A percentile compares a stretch with the other conserved stretches of the same genome.
phyloP scores from a whole-genome alignment of 1,284 basidiomycete genomes.

The Apiotrichum montevideense region DNA sequence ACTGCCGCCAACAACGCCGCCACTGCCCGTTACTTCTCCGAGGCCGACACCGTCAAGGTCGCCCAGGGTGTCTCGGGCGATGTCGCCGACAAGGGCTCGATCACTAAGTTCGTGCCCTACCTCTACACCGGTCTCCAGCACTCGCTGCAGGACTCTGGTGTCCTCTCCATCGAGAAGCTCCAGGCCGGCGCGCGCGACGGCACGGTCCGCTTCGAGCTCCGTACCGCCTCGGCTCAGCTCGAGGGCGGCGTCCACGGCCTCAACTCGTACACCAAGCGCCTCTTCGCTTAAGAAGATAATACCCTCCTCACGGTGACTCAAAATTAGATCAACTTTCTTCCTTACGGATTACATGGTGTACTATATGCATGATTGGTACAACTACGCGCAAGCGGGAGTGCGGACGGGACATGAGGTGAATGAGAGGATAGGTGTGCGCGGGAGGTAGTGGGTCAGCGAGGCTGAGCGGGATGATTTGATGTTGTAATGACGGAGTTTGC shows the following conservation, averaged over 20 bases:
- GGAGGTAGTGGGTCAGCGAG: no score
- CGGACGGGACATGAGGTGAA: no score
- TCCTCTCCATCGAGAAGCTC: conserved; percentile 55
- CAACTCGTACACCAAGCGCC: conserved; percentile 62
- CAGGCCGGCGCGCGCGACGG: conserved; percentile 60
- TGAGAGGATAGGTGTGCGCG: no score
- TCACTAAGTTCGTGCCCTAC: conserved; percentile 88
- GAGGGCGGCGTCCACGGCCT: conserved; percentile 94
- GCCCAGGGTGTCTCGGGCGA: conserved; percentile 96
- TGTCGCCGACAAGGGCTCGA: conserved; percentile 93
- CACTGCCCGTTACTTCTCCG: conserved; percentile 94
- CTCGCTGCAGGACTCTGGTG: conserved; percentile 90
- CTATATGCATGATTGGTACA: conserved; percentile 19
- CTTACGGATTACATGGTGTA: conserved; percentile 4
- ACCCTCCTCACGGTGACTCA: neutral
- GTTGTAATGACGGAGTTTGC: no score
- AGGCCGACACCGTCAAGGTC: conserved; percentile 89
- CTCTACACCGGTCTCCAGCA: conserved; percentile 89
- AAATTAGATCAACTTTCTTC: neutral
- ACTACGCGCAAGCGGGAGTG: neutral
- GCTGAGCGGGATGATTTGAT: no score
- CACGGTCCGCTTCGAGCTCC: conserved; percentile 80
- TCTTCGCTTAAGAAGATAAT: conserved; percentile 50
- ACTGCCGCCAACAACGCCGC: conserved; percentile 79
- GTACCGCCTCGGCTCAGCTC: conserved; percentile 90